Conservation (phyloP, 331 rosid genomes). For the Arachis monticola region DNA sequence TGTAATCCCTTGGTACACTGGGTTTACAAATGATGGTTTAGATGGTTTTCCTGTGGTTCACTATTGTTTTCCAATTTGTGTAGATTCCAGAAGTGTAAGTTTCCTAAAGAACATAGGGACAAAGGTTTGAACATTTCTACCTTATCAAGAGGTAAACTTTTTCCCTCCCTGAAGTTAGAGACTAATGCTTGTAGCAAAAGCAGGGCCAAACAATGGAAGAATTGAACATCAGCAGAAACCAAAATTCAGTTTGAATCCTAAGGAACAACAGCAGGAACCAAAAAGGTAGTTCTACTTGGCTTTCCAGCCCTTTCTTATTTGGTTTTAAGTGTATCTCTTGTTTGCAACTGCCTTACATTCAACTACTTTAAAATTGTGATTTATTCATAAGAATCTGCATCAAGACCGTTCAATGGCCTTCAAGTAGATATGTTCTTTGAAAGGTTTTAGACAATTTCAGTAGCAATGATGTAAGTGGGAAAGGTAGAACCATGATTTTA, state of each 20-base stretch:
- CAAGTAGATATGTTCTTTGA: neutral
- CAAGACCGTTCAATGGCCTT: neutral
- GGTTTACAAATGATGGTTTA: constrained; percentile 20
- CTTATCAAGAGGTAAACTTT: constrained; percentile 15
- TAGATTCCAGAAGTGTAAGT: constrained; percentile 79
- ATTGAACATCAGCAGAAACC: constrained; percentile 35
- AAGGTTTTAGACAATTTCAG: neutral
- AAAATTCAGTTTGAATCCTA: constrained; percentile 37
- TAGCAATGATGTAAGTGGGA: constrained; percentile 14
- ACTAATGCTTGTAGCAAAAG: constrained; percentile 27
- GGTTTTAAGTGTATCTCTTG: constrained; percentile 24
- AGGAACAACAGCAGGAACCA: constrained; percentile 51
- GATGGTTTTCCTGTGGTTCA: constrained; percentile 35
- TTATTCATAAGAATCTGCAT: constrained; percentile 3
- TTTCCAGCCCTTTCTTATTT: constrained; percentile 2
- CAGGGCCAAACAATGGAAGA: constrained; percentile 61
- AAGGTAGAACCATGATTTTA: neutral
- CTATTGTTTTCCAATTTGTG: constrained; percentile 35
- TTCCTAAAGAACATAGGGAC: constrained; percentile 48
- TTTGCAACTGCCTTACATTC: constrained; percentile 1
- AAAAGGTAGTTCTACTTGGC: constrained; percentile 59
- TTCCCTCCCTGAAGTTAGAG: constrained; percentile 16
- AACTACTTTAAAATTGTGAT: constrained; percentile 22
- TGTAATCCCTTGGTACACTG: constrained; percentile 3
- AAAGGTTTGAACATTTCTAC: constrained; percentile 61